Base-by-base conservation (phyloP, 164 flowering plant species). In the Annona squamosa region DNA sequence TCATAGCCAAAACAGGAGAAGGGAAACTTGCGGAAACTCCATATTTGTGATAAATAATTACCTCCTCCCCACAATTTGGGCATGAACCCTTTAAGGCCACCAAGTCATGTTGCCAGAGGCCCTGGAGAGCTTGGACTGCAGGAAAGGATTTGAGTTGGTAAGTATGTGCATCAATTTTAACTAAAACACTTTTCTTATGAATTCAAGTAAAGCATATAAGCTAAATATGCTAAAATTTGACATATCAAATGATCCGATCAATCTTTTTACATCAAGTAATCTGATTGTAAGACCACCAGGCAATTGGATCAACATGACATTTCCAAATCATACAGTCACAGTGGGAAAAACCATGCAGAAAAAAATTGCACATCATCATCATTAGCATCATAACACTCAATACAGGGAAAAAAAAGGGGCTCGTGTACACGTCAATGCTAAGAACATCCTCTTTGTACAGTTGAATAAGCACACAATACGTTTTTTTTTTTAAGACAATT, bases 11-110 rank as follows among this genome's bases (percentile, higher is more conserved):
- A 70, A 26, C 59, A 56, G 65, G 63, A 9, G 46, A 68, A 18
- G 45, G 17, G 26, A 4, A 63, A 63, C 65, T 12, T 42, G 37
- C 4, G 42, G 45, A 37, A 45, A 41, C 19, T 68, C 70, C 7
- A 68, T 46, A 46, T 68, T 4, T 68, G 70, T 5, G 16, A 68
- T 68, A 42, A 72, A 16, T 42, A 46, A 46, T 9, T 37, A 94
- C 99, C 97, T 94, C 96, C 77, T 94, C 99, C n/a, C 92, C 91
- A 73, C 98, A 95, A 81, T 85, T 93, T 42, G 99, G 99, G 82
- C 99, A 95, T 66, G 90, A 76, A 18, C 99, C 97, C 77, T 86
- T 95, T 37, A 95, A 66, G n/a, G 97, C 97, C 72, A 89, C 96
- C 84, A 95, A 84, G 83, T 93, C 93, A 83, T 90, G 91, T 77